Base-by-base conservation (phyloP, 1,284 basidiomycete species). In the Rugosomyces carneus region DNA sequence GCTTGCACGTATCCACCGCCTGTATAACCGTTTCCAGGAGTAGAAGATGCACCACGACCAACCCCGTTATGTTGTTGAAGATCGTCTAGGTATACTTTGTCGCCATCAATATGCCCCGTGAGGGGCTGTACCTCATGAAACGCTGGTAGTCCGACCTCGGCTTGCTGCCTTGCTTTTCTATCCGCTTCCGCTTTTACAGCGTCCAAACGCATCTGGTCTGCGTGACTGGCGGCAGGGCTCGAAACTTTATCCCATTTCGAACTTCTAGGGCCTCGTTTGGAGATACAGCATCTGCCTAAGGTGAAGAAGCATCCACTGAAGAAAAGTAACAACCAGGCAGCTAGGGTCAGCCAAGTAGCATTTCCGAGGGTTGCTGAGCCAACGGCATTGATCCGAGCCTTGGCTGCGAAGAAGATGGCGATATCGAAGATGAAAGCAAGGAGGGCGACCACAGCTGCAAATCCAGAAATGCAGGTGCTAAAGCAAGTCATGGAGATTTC, bases 391-490 rank as follows among this genome's bases (percentile, higher is more conserved):
- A 94, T 84, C 44, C 89, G 76, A 38, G 82, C 68, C 59, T 83
- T 89, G 49, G 86, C 85, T 43, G 91, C 66, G 71, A 89, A 93
- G 69, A 93, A 94, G 49, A 94, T 70, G 53, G 77, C 84, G 45
- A 93, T 64, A 63, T 94, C 91, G 63, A 93, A 90, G 21, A 93
- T 78, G 65, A 93, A 89, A 5, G 90, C 89, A 40, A 88, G 58
- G 47, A 94, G 71, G 42, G 89, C 72, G 48, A 92, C 67, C 2
- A 72, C 65, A 0, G 88, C 89, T 3, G 82, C 86, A 50, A 90
- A 78, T 7, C 86, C 85, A 5, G 90, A 89, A 48, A 90, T 65
- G 57, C 80, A 89, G 32, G 85, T 84, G 53, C 89, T 90, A 68
- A 83, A 88, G 63, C 89, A 94, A 35, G 80, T 71, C 78, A 91